Base-by-base conservation (phyloP, 2,329 filamentous ascomycete species). In the Metarhizium album region DNA sequence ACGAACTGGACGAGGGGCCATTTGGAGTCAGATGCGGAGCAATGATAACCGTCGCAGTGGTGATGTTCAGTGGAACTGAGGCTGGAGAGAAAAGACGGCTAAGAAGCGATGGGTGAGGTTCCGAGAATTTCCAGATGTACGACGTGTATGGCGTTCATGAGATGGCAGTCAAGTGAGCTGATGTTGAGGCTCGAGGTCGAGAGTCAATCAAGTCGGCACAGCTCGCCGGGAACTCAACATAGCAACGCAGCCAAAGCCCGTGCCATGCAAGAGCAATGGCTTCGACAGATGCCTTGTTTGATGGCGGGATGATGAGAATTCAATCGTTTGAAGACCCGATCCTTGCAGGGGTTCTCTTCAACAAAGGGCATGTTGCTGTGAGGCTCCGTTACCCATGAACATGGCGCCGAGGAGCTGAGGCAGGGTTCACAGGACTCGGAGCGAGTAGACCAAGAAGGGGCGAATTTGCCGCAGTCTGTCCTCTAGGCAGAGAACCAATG, bases 311-410 rank as follows among this genome's bases (percentile, higher is more conserved):
- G 22, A 6, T 14, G 4, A 4, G 22, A 11, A 20, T n/a, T 24
- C 20, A 42, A 20, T 47, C 53, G 47, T 52, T 49, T 54, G 55
- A 42, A 29, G 46, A 46, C 40, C 49, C 48, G 49, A 42, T 38
- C 40, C 46, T 51, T 43, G 52, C 45, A 38, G 46, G 48, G 47
- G 42, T 22, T 29, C 47, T 29, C 48, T 31, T 55, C 54, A 60
- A 62, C 58, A 60, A 61, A 62, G 58, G 49, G 56, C 57, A 60
- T 61, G 52, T 58, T 57, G 58, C 52, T 47, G 49, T 49, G 46
- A 52, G 27, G 40, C 7, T 22, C 45, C n/a, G 33, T 45, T 37
- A 51, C 18, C 22, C 11, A 14, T 29, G 43, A 29, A 23, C 31
- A 16, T 38, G 46, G 27, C 14, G 29, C 24, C 24, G 24, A 16